Evolutionary conservation across 2,329 filamentous ascomycete genomes (phyloP).

Genomic region (Botryotinia narcissicola): DNA sequence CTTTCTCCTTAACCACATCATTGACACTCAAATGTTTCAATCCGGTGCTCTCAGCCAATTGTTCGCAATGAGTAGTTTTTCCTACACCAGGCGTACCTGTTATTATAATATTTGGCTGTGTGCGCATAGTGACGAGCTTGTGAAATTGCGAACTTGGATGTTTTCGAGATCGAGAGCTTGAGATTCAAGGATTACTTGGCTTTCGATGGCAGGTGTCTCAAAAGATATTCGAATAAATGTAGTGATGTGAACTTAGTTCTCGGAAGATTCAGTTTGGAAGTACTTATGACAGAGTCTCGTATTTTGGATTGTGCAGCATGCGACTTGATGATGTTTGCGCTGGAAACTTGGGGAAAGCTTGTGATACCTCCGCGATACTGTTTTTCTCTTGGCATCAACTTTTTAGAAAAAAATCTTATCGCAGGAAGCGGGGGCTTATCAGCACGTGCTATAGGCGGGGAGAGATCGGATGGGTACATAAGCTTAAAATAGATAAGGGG

Average conservation of each 20-base stretch:
- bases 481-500: slow-evolving; percentile 6
- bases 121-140: slow-evolving; percentile 10
- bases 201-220: not conserved
- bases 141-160: not conserved
- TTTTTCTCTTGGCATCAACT: not conserved
- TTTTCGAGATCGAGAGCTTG: not conserved
- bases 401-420: slow-evolving; percentile 18
- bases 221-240: not conserved
- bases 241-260: not conserved
- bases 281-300: not conserved
- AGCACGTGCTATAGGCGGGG: not conserved
- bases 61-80: slow-evolving; percentile 89
- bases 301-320: not conserved
- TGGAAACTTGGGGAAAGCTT: not conserved
- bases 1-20: slow-evolving; percentile 83
- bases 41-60: slow-evolving; percentile 71
- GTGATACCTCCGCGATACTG: not conserved
- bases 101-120: slow-evolving; percentile 81
- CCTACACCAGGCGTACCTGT: slow-evolving; percentile 95
- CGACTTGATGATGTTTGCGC: not conserved
- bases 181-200: not conserved
- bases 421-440: slow-evolving; percentile 14
- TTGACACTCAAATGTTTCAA: slow-evolving; percentile 86
- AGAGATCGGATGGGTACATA: not conserved
- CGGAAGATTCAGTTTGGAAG: not conserved